These are phyloP conservation scores for Theileria sp. DNA, from an alignment of 169 alveolate genomes.

Conservation along the genomic window DNA sequence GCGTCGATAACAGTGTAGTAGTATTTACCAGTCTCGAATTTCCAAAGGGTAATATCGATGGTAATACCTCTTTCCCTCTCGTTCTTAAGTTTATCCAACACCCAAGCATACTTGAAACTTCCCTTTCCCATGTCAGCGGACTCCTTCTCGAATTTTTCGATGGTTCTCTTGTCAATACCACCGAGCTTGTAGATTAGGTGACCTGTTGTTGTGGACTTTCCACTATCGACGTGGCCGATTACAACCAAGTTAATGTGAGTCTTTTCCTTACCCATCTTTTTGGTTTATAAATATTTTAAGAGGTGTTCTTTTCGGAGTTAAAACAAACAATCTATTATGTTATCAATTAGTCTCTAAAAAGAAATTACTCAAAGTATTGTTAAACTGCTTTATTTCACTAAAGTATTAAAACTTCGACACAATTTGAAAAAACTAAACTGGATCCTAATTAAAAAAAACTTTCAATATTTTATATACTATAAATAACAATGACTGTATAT, in stretches of 20 bases:
- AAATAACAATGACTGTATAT: neutral
- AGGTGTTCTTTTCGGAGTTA: neutral
- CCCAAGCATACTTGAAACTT: conserved; percentile 98
- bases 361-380: neutral
- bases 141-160: conserved; percentile 94
- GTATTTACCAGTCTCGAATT: conserved; percentile 94
- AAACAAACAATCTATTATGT: neutral
- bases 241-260: conserved; percentile 92
- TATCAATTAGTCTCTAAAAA: neutral
- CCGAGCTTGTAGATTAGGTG: conserved; percentile 93
- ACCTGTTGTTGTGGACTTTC: conserved; percentile 96
- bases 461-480: neutral
- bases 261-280: conserved; percentile 82
- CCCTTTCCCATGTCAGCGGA: conserved; percentile 92
- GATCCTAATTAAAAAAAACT: neutral
- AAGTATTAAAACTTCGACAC: neutral
- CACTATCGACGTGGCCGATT: conserved; percentile 97
- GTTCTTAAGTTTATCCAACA: conserved; percentile 95
- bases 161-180: conserved; percentile 92
- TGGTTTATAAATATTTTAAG: neutral
- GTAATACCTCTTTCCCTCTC: conserved; percentile 99
- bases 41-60: conserved; percentile 95
- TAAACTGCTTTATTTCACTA: neutral
- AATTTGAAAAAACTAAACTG: neutral
- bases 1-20: conserved; percentile 98